Evolutionary conservation across 2,329 filamentous ascomycete genomes (phyloP).

Genomic region (Colletotrichum sp.): DNA sequence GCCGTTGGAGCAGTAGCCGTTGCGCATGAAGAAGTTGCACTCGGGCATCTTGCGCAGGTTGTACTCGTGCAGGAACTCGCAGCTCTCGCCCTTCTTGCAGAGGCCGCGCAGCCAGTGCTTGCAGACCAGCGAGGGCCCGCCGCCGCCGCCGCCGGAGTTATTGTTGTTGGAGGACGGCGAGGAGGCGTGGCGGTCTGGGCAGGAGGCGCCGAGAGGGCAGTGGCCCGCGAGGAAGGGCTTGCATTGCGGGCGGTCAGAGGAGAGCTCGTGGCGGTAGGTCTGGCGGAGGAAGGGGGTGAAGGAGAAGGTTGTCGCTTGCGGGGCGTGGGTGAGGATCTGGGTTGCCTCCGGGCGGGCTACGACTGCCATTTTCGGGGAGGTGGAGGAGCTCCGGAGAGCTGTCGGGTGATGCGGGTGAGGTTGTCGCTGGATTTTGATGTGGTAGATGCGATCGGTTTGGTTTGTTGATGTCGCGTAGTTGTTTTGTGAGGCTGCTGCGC

Average conservation of each 20-base stretch:
- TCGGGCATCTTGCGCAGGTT: conserved; percentile 98
- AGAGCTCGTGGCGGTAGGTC: conserved; percentile 84
- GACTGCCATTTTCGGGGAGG: conserved; percentile 27
- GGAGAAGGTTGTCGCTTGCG: conserved; percentile 71
- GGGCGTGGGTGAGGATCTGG: conserved; percentile 62
- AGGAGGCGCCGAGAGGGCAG: conserved; percentile 84
- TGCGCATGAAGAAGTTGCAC: conserved; percentile 94
- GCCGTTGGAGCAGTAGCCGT: conserved; percentile 94
- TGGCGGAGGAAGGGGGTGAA: conserved; percentile 86
- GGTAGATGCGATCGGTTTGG: background rate
- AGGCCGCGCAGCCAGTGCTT: conserved; percentile 98
- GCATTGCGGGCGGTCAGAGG: conserved; percentile 80
- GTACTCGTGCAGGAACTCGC: conserved; percentile 98
- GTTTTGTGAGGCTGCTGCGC: background rate
- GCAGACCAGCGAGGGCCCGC: conserved; percentile 84
- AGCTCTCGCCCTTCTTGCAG: conserved; percentile 96
- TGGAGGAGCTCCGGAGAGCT: conserved; percentile 9
- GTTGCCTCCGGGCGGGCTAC: conserved; percentile 29
- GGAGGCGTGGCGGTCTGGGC: conserved; percentile 79
- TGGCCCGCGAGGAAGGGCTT: conserved; percentile 85
- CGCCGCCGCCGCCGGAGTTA: conserved; percentile 23
- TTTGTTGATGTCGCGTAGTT: background rate
- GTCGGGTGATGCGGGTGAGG: background rate
- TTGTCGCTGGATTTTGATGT: background rate
- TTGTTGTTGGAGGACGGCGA: conserved; percentile 36